phyloP scores from a whole-genome alignment of 768 basidiomycete genomes.

The Pleurotus eryngii region DNA sequence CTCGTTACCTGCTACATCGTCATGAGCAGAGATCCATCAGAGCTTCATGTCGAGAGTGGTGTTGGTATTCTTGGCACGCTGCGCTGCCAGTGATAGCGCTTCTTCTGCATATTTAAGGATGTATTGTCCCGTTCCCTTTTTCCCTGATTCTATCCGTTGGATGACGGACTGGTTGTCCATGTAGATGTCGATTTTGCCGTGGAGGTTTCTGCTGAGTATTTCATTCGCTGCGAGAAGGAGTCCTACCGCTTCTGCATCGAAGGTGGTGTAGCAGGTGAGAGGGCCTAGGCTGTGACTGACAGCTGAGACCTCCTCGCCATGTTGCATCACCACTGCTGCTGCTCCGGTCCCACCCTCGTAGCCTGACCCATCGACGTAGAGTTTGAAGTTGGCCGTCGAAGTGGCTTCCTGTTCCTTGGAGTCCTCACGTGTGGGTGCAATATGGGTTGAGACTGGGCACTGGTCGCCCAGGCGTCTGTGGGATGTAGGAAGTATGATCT shows the following conservation, averaged over 20 bases:
- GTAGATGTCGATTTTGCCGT: conserved; percentile 9
- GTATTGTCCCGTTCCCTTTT: conserved; percentile 1
- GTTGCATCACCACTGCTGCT: conserved; percentile 13
- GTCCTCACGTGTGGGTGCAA: no score
- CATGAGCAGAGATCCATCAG: conserved; percentile 24
- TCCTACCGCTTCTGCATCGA: conserved; percentile 20
- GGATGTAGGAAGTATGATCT: no score
- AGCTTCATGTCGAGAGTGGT: conserved; percentile 8
- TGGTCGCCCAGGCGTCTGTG: no score
- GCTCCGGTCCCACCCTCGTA: conserved; percentile 18
- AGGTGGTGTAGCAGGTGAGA: conserved; percentile 14
- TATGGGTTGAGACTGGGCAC: no score
- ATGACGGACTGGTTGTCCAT: conserved; percentile 15
- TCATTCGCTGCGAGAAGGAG: conserved; percentile 12
- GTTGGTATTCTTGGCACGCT: not conserved
- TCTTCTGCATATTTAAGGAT: not conserved
- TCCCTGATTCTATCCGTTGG: not conserved
- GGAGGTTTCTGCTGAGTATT: conserved; percentile 3
- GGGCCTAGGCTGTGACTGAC: conserved; percentile 12
- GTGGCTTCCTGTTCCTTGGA: not conserved
- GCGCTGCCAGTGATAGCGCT: not conserved
- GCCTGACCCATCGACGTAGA: conserved; percentile 21
- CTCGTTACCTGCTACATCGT: conserved; percentile 14
- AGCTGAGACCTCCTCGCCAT: not conserved
- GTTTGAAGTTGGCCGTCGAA: conserved; percentile 1